Evolutionary conservation across 176 grass and related monocot genomes (phyloP).

Genomic region (Hyparrhenia diplandra): DNA sequence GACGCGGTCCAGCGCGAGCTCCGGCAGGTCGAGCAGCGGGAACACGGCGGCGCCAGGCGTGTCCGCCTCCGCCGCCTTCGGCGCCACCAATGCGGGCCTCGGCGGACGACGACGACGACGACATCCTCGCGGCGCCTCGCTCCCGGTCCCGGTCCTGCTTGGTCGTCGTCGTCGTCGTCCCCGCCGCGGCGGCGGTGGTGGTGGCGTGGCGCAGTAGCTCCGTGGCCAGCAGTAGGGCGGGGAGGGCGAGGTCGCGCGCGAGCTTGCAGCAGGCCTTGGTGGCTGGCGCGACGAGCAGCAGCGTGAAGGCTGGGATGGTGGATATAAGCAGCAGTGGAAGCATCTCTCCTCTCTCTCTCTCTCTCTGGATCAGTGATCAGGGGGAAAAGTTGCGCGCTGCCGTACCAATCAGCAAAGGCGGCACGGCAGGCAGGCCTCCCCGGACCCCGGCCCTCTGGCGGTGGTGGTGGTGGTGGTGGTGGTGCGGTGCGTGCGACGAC

Average conservation of each 20-base stretch:
- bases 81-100: neutral
- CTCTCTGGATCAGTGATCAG: neutral
- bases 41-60: neutral
- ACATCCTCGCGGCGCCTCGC: neutral
- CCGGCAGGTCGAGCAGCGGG: slow-evolving; percentile 73
- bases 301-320: slow-evolving; percentile 66
- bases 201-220: slow-evolving; percentile 37
- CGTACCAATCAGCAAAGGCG: slow-evolving; percentile 3
- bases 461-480: neutral
- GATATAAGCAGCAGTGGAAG: slow-evolving; percentile 62
- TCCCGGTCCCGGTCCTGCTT: neutral
- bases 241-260: slow-evolving; percentile 40
- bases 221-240: slow-evolving; percentile 35
- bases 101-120: neutral
- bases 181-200: neutral
- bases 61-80: neutral
- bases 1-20: slow-evolving; percentile 65
- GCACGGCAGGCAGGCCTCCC: neutral
- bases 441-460: neutral
- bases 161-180: neutral
- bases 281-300: slow-evolving; percentile 41
- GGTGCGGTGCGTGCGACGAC: slow-evolving; percentile 28
- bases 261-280: slow-evolving; percentile 48
- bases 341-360: no score
- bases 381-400: no score